A percentile compares a stretch with the other conserved stretches of the same genome.
phyloP scores from a whole-genome alignment of 78 protist genomes.

The Dictyostelium discoideum region DNA sequence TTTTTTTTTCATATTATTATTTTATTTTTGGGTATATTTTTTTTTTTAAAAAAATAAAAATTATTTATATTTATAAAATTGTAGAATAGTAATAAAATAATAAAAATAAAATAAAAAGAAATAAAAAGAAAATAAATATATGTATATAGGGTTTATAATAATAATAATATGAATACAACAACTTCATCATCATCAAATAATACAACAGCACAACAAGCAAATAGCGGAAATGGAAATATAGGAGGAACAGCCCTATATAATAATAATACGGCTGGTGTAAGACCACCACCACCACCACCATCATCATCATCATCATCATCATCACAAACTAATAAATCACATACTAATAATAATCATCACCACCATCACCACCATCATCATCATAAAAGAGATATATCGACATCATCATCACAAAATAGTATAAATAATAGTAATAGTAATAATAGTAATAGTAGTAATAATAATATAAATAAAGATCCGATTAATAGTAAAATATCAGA shows the following conservation, averaged over 20 bases:
- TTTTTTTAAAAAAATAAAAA: background rate
- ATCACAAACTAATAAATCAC: background rate
- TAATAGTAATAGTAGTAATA: background rate
- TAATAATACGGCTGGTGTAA: background rate
- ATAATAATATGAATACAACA: slow-evolving; percentile 13
- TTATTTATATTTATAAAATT: background rate
- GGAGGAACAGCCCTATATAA: background rate
- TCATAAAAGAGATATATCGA: background rate
- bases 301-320: background rate
- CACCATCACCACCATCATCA: background rate
- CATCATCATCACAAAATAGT: background rate
- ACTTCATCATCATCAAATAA: background rate
- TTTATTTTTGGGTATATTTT: background rate
- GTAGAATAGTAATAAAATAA: background rate
- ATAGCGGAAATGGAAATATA: slow-evolving; percentile 11
- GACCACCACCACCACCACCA: background rate
- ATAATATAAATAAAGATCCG: background rate
- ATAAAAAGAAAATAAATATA: background rate
- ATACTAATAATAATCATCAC: background rate
- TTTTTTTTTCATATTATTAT: background rate
- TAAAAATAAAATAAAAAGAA: background rate
- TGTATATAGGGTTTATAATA: background rate
- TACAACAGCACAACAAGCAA: background rate
- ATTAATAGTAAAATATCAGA: slow-evolving; percentile 24
- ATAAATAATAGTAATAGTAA: background rate